Evolutionary conservation across 1,139 yeast species (phyloP), one percentile per base, ranked within the genome.

Genomic region (Candida sanyaensis): DNA sequence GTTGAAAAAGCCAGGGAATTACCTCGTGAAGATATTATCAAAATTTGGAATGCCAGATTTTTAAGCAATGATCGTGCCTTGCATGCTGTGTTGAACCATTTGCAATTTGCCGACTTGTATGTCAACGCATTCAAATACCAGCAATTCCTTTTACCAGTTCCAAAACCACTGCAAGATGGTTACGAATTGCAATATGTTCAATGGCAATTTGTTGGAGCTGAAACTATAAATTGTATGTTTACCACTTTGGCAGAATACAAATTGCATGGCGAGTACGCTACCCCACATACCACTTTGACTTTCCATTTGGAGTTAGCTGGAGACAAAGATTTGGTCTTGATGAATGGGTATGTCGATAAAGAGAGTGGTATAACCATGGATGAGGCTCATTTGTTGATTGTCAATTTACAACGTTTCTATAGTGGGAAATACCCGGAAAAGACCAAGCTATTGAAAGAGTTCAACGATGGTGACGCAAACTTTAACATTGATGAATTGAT

Each of bases 171-270:
- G 28, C 64, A 60, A 21, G 78, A 75, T 73, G 90, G 67, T 54
- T 72, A 86, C 57, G 99, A 93, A 65, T 78, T 93, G 73, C 97
- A 93, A 63, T 91, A 87, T 63, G 83, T 91, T 17, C 99, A 95
- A 68, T 95, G 99, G 99, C 77, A 84, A 17, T 89, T 91, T 65
- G 93, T 87, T 2, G 97, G 96, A 0, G 86, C 90, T 6, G 62
- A 83, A 38, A 92, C 98, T 5, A 76, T 90, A 3, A 97, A 95
- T 68, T 89, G 96, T 64, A 80, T 95, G 80, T 74, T 95, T 58
- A 95, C 99, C 1, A 84, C 97, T 0, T 77, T 95, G 53, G 95
- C 96, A 1, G 99, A 95, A 66, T 95, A 83, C 68, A 92, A 93
- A 65, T 78, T 91, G 36, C 97, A 93, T 62, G 83, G 83, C 52